Evolutionary conservation across 768 basidiomycete species (phyloP).

Genomic region (Scleroderma citrinum): DNA sequence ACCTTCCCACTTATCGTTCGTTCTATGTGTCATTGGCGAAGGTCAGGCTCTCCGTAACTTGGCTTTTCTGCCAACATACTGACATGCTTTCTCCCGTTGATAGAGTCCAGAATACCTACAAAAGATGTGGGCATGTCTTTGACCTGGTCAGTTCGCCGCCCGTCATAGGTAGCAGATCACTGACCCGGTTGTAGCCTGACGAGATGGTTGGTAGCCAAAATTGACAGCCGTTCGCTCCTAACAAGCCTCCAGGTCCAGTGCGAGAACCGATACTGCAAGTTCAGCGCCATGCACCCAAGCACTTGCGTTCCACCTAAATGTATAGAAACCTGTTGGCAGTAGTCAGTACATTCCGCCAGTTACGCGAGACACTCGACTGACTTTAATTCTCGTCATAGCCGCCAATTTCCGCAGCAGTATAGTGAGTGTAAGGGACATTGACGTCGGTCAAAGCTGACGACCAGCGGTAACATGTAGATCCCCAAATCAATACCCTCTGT

Average conservation of each 20-base stretch:
- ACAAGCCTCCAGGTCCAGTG: conserved; percentile 50
- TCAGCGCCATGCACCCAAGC: conserved; percentile 57
- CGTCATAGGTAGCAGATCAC: conserved; percentile 1
- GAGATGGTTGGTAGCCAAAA: conserved; percentile 41
- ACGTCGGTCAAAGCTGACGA: conserved; percentile 10
- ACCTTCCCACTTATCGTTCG: conserved; percentile 17
- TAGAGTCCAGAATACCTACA: conserved; percentile 64
- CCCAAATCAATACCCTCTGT: conserved; percentile 30
- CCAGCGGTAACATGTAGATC: conserved; percentile 24
- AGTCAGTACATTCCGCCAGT: conserved; percentile 41
- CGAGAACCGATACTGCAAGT: conserved; percentile 60
- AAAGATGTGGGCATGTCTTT: conserved; percentile 48
- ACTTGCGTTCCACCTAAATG: conserved; percentile 56
- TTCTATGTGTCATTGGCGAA: conserved; percentile 67
- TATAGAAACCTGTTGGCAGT: conserved; percentile 66
- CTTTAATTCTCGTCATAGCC: conserved; percentile 34
- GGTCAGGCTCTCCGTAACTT: conserved; percentile 36
- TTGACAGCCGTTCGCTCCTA: conserved; percentile 6
- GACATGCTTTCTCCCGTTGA: conserved; percentile 5
- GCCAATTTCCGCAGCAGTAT: conserved; percentile 66
- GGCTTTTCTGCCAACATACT: conserved; percentile 10
- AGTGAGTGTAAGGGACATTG: conserved; percentile 37
- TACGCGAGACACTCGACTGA: conserved; percentile 15
- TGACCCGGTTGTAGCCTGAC: conserved; percentile 43
- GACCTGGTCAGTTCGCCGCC: conserved; percentile 39